Percentiles rank a stretch among this genome's conserved stretches.
Conservation (phyloP, 1,139 yeast species). For the Keqinozyma sinolaborantium region DNA sequence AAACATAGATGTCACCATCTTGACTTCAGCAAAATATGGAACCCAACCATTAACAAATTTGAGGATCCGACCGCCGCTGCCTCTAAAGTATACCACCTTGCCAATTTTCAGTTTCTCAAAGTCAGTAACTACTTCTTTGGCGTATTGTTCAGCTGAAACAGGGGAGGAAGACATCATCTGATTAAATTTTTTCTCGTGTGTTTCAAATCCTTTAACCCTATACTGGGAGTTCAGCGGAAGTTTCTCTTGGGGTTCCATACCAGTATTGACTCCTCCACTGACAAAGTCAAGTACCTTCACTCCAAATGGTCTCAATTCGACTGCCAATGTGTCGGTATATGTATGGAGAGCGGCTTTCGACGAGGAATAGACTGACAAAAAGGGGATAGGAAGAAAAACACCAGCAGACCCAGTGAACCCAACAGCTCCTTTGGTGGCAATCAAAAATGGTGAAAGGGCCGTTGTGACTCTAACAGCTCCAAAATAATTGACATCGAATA, state of each 20-base stretch:
- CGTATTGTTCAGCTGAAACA: no score
- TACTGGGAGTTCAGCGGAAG: no score
- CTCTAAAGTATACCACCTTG: neutral
- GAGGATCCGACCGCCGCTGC: no score
- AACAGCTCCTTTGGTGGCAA: constrained; percentile 11
- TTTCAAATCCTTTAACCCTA: no score
- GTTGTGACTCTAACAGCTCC: constrained; percentile 13
- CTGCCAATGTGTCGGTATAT: constrained; percentile 57
- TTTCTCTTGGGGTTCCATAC: no score
- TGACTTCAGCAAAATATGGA: no score
- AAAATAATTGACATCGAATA: constrained; percentile 16
- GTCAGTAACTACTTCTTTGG: constrained; percentile 44
- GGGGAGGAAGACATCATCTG: no score
- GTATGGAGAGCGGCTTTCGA: constrained; percentile 64
- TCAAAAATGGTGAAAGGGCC: constrained; percentile 11
- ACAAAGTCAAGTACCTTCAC: constrained; percentile 6
- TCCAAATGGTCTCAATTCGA: constrained; percentile 44
- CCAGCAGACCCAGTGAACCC: constrained; percentile 11
- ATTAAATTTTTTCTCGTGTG: no score
- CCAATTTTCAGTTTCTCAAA: constrained; percentile 15
- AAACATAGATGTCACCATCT: no score
- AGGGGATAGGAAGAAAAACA: constrained; percentile 8
- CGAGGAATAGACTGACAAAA: constrained; percentile 7
- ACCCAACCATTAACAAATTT: no score
- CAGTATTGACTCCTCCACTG: constrained; percentile 6